Conservation (phyloP, 2,329 filamentous ascomycete genomes). For the Fusarium chlamydosporum region DNA sequence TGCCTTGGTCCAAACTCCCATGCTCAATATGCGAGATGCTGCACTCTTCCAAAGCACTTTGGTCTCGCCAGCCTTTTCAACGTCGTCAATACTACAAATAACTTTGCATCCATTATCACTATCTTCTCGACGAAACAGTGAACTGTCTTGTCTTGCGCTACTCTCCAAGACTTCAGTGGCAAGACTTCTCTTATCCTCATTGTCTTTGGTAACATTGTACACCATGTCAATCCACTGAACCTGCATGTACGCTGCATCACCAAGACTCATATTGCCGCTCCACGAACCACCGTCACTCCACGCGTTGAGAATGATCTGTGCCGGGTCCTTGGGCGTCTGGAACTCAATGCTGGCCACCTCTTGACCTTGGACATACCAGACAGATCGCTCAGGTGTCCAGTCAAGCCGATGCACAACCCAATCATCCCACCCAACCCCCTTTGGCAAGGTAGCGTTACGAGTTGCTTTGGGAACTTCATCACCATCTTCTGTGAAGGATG, state of each 20-base stretch:
- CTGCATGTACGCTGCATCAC: slow-evolving; percentile 67
- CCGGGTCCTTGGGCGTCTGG: slow-evolving; percentile 67
- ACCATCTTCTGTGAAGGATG: slow-evolving; percentile 62
- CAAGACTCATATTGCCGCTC: slow-evolving; percentile 70
- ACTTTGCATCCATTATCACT: slow-evolving; percentile 42
- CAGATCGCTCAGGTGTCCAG: slow-evolving; percentile 67
- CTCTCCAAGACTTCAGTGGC: not conserved
- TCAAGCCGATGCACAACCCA: slow-evolving; percentile 73
- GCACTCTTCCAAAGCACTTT: slow-evolving; percentile 49
- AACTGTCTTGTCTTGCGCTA: slow-evolving; percentile 46
- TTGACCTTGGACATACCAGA: slow-evolving; percentile 69
- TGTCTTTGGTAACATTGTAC: slow-evolving; percentile 60
- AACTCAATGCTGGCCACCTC: slow-evolving; percentile 67
- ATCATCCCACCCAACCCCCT: slow-evolving; percentile 62
- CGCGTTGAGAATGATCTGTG: slow-evolving; percentile 69
- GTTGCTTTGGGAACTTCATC: slow-evolving; percentile 63
- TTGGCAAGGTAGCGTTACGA: slow-evolving; percentile 62
- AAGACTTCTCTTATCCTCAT: slow-evolving; percentile 28
- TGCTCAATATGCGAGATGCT: slow-evolving; percentile 25
- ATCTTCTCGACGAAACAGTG: slow-evolving; percentile 55
- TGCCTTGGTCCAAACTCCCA: slow-evolving; percentile 2
- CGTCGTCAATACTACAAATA: slow-evolving; percentile 56
- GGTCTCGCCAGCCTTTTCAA: slow-evolving; percentile 46
- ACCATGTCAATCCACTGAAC: slow-evolving; percentile 75
- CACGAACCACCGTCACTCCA: slow-evolving; percentile 73